A percentile compares a stretch with the other conserved stretches of the same genome.
These are phyloP conservation scores for Metroxylon sagu DNA, from an alignment of 176 grass and related monocot species.

Conservation along the genomic window DNA sequence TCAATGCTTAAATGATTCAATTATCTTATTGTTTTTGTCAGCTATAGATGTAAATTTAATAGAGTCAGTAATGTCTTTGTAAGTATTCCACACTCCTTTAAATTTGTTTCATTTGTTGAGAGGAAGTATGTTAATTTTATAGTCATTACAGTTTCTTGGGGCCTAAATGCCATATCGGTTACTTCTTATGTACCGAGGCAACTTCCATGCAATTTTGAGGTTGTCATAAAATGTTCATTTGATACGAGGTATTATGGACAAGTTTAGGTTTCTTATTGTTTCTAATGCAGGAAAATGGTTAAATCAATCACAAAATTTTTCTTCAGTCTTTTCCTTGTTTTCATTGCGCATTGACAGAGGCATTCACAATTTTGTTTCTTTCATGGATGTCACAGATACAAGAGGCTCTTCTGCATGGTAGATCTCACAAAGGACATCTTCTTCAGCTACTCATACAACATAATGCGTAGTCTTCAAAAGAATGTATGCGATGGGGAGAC, in stretches of 20 bases:
- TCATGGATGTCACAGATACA: conserved; percentile 59
- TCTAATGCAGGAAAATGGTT: background rate
- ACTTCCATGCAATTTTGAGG: conserved; percentile 32
- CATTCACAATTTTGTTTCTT: conserved; percentile 4
- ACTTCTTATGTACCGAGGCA: conserved; percentile 19
- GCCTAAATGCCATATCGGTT: no score
- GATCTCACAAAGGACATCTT: conserved; percentile 97
- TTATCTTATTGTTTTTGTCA: no score
- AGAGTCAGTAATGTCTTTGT: no score
- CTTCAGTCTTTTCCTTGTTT: background rate
- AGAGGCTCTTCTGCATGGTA: conserved; percentile 67
- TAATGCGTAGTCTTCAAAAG: conserved; percentile 92
- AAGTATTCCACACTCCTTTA: no score
- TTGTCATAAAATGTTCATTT: conserved; percentile 34
- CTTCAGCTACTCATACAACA: conserved; percentile 99
- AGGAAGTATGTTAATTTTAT: no score
- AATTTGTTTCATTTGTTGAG: no score
- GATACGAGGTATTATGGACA: conserved; percentile 42
- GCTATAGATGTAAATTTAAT: no score
- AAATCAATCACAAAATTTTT: background rate
- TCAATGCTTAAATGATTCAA: no score
- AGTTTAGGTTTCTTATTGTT: conserved; percentile 20
- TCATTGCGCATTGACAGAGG: background rate
- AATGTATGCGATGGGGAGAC: conserved; percentile 54
- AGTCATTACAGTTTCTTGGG: no score